These are phyloP conservation scores for Kalmanozyma brasiliensis DNA, from an alignment of 1,284 basidiomycete genomes.

Conservation along the genomic window DNA sequence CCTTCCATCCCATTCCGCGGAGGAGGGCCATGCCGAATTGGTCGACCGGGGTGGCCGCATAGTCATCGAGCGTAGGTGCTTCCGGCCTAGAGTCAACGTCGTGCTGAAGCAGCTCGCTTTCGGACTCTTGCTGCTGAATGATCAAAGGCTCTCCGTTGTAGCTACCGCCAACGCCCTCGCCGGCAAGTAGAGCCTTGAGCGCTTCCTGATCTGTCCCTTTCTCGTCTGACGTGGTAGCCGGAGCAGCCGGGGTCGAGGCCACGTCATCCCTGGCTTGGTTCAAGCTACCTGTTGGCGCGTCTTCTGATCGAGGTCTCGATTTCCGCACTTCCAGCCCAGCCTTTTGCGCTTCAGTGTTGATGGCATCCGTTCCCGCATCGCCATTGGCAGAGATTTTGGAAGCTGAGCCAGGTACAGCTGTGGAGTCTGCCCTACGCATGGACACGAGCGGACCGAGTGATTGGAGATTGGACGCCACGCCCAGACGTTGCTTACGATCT, in stretches of 20 bases:
- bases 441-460: slow-evolving; percentile 42
- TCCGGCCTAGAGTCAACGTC: slow-evolving; percentile 63
- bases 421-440: slow-evolving; percentile 25
- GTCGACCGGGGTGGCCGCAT: slow-evolving; percentile 87
- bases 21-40: slow-evolving; percentile 93
- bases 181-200: slow-evolving; percentile 46
- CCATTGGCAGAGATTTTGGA: not conserved
- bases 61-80: slow-evolving; percentile 80
- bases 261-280: not conserved
- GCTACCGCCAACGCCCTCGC: slow-evolving; percentile 7
- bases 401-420: slow-evolving; percentile 9
- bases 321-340: slow-evolving; percentile 42
- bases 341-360: slow-evolving; percentile 51
- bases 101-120: slow-evolving; percentile 53
- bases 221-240: not conserved
- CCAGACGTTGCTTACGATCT: slow-evolving; percentile 56
- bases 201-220: slow-evolving; percentile 40
- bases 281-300: not conserved
- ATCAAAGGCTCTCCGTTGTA: slow-evolving; percentile 11
- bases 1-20: slow-evolving; percentile 96
- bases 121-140: slow-evolving; percentile 51
- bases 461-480: slow-evolving; percentile 37
- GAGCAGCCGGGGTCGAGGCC: slow-evolving; percentile 1
- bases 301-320: not conserved
- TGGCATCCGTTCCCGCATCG: slow-evolving; percentile 11